phyloP scores from a whole-genome alignment of 805 yeast species.

The Saccharomycopsis selenospora region DNA sequence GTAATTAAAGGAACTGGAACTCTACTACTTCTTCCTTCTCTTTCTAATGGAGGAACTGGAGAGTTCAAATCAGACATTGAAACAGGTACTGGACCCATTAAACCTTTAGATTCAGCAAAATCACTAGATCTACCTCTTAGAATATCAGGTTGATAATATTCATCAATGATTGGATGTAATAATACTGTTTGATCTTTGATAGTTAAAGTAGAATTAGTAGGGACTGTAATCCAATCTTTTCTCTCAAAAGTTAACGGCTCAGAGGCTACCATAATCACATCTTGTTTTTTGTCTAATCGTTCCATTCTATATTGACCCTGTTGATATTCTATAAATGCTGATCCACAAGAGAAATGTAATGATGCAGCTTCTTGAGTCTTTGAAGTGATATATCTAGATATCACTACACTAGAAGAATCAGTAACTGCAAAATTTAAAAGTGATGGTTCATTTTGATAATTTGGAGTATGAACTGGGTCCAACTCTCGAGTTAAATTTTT shows the following conservation, averaged over 20 bases:
- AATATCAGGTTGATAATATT: slow-evolving; percentile 73
- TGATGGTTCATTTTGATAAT: slow-evolving; percentile 56
- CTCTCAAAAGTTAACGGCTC: slow-evolving; percentile 96
- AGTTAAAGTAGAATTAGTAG: slow-evolving; percentile 81
- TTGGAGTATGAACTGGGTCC: slow-evolving; percentile 33
- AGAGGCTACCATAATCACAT: slow-evolving; percentile 92
- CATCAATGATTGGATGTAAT: slow-evolving; percentile 86
- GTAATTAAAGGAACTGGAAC: slow-evolving; percentile 15
- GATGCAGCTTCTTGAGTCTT: slow-evolving; percentile 94
- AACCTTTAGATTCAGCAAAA: slow-evolving; percentile 84
- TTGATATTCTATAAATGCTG: slow-evolving; percentile 79
- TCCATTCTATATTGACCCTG: slow-evolving; percentile 95
- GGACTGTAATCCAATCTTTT: slow-evolving; percentile 96
- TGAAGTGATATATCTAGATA: slow-evolving; percentile 82
- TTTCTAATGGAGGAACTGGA: slow-evolving; percentile 68
- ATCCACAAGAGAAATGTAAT: slow-evolving; percentile 88
- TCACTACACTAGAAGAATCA: slow-evolving; percentile 82
- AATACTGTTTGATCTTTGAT: slow-evolving; percentile 80
- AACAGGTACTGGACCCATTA: slow-evolving; percentile 85
- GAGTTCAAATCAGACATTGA: slow-evolving; percentile 34
- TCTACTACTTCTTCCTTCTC: slow-evolving; percentile 57
- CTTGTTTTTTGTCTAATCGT: slow-evolving; percentile 84
- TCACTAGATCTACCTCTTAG: slow-evolving; percentile 62
- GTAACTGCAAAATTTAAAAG: slow-evolving; percentile 90
- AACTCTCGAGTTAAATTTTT: slow-evolving; percentile 68